Evolutionary conservation across 169 alveolate genomes (phyloP), one percentile per base, ranked within the genome.

Genomic region (Eimeria zaria): DNA sequence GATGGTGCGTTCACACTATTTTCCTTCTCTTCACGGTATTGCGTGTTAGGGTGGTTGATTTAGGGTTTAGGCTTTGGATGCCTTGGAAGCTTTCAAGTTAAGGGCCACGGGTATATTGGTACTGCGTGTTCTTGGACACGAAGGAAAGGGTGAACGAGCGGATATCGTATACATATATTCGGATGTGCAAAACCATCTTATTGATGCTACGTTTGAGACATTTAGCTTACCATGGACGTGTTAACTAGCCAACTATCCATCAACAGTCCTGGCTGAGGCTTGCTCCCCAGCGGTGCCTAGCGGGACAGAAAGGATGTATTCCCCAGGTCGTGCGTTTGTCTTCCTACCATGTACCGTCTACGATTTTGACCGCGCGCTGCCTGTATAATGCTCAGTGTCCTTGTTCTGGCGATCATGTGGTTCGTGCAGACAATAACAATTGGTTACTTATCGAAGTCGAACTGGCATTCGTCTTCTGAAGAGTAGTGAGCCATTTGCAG

Each of bases 261-360:
- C 44, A 8, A 33, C 41, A 7, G 78, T 33, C 12, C 48, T 33
- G 0, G 78, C 46, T 30, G 48, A 33, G 48, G 78, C 78, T 9
- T 33, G 78, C 44, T 67, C 78, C 14, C 2, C 27, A n/a, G 18
- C 27, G 7, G 73, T 22, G 39, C 39, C 5, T 62, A 0, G 12
- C 78, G 14, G 44, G 14, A 12, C 78, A n/a, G 41, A 30, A 20
- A 33, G 78, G 78, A 33, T 4, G 2, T n/a, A 30, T 6, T 2
- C 33, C 30, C 7, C 83, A 73, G 83, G 12, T 51, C 51, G 51
- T 73, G 53, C 83, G 83, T 73, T 73, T 36, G n/a, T 36, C 83
- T 73, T 36, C 33, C 51, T 53, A 1, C 39, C 55, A 73, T 0
- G 51, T 39, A 73, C 22, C 53, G 14, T 73, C 11, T 18, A 39